Evolutionary conservation across 441 rosid species (phyloP), one percentile per base, ranked within the genome.

Genomic region (California macrophylla): DNA sequence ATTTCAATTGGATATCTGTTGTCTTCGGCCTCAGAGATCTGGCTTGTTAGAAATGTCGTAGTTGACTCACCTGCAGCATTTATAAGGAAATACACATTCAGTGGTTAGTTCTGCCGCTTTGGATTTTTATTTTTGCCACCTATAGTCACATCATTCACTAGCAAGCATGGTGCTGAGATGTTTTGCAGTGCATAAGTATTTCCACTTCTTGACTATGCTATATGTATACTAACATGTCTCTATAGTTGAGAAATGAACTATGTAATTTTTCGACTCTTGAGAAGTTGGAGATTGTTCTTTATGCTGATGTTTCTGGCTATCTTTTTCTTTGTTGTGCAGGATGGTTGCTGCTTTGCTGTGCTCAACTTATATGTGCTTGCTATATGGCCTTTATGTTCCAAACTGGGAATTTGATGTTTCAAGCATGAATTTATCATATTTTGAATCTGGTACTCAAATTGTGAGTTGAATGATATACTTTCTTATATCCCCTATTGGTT

Each of bases 1-100:
- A 86, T 86, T 80, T 77, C 90, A 24, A 80, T 84, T 77, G 88
- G 90, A 29, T 86, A 86, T 73, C 78, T 86, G n/a, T 76, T 84
- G 34, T 82, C 90, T 69, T 80, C 90, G 45, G 32, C 84, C 63
- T 77, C 85, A n/a, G 87, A 86, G 80, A 82, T 86, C 69, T 86
- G 86, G 86, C 85, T 86, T 64, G 84, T 84, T 72, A 72, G 72
- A 65, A 75, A 70, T 61, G 23, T 75, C 66, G 25, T 10, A 0
- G 83, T 84, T 13, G 86, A 83, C 76, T 80, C 83, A 9, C 60
- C 76, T 32, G n/a, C 71, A 62, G 74, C 80, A 26, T 84, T 84
- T 76, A 66, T 78, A 62, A 83, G 75, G 78, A 84, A 80, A 74
- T 83, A 84, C 79, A 75, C 64, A 54, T 79, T 61, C 88, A 86